Conservation (phyloP, 257 asterid genomes). For the Marsdenia floribunda region DNA sequence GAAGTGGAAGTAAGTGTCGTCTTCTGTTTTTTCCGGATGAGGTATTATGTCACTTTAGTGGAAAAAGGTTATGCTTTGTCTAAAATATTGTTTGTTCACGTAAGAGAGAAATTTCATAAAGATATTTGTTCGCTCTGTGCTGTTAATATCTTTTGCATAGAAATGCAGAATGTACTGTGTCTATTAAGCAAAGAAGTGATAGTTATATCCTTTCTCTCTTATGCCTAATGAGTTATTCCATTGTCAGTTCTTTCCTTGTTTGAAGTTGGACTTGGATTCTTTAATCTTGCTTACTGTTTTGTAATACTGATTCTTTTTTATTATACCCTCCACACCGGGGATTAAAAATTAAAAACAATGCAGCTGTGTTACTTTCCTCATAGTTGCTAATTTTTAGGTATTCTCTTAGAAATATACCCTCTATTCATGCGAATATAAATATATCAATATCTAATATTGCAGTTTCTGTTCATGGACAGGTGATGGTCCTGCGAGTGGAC, state of each 20-base stretch:
- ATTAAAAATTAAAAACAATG: not conserved
- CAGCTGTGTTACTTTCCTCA: not conserved
- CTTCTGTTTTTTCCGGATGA: not conserved
- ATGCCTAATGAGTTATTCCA: not conserved
- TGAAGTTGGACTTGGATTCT: not conserved
- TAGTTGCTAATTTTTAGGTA: no score
- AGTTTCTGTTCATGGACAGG: slow-evolving; percentile 34
- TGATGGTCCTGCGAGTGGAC: slow-evolving; percentile 71
- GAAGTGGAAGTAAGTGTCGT: not conserved
- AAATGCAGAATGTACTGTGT: not conserved
- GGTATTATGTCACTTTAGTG: not conserved
- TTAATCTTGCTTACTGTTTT: not conserved
- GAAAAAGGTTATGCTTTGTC: not conserved
- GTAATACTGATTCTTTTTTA: not conserved
- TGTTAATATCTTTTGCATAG: not conserved
- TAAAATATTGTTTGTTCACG: not conserved
- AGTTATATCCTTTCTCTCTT: not conserved
- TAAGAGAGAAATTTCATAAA: not conserved
- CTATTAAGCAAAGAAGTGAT: not conserved
- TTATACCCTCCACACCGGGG: no score
- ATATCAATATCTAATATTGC: not conserved
- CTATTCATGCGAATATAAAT: not conserved
- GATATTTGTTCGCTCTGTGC: not conserved
- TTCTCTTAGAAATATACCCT: not conserved
- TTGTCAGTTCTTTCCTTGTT: no score